A percentile compares a stretch with the other conserved stretches of the same genome.
phyloP scores from a whole-genome alignment of 352 stramenopile species.

The Phytophthora chlamydospora region DNA sequence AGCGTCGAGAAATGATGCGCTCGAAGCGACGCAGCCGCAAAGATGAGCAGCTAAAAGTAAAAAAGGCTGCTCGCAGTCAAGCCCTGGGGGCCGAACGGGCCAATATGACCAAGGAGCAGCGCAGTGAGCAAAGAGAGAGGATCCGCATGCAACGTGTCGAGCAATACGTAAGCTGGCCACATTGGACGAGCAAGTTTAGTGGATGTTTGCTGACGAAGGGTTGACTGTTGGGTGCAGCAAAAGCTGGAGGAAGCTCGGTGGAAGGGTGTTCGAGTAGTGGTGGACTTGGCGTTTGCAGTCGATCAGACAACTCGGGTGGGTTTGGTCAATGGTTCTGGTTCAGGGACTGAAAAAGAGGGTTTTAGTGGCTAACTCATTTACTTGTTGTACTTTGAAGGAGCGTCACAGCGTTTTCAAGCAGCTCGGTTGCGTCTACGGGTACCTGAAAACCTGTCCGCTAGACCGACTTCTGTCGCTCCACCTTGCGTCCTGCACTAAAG shows the following conservation, averaged over 20 bases:
- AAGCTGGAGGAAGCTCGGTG: conserved; percentile 58
- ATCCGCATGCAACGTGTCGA: conserved; percentile 80
- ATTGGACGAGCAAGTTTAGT: background rate
- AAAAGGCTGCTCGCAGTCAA: conserved; percentile 30
- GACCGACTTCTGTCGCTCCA: conserved; percentile 67
- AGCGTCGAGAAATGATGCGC: conserved; percentile 20
- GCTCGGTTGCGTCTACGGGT: conserved; percentile 76
- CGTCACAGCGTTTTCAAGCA: conserved; percentile 85
- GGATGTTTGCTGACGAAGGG: background rate
- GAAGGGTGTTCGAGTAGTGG: conserved; percentile 59
- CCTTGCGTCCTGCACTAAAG: conserved; percentile 51
- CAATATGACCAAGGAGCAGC: conserved; percentile 51
- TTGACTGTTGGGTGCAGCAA: conserved; percentile 50
- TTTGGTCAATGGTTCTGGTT: background rate
- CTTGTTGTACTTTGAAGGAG: conserved; percentile 48
- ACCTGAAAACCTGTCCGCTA: conserved; percentile 73
- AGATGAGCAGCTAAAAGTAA: conserved; percentile 32
- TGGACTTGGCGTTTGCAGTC: conserved; percentile 67
- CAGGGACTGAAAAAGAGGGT: too few species aligned
- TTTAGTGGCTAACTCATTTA: too few species aligned
- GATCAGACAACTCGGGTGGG: conserved; percentile 54
- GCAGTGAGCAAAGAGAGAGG: conserved; percentile 51
- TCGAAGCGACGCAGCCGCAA: conserved; percentile 41
- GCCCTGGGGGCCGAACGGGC: conserved; percentile 4
- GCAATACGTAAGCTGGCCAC: conserved; percentile 60